phyloP scores from a whole-genome alignment of 2,329 filamentous ascomycete species.

The Fusarium sp. region DNA sequence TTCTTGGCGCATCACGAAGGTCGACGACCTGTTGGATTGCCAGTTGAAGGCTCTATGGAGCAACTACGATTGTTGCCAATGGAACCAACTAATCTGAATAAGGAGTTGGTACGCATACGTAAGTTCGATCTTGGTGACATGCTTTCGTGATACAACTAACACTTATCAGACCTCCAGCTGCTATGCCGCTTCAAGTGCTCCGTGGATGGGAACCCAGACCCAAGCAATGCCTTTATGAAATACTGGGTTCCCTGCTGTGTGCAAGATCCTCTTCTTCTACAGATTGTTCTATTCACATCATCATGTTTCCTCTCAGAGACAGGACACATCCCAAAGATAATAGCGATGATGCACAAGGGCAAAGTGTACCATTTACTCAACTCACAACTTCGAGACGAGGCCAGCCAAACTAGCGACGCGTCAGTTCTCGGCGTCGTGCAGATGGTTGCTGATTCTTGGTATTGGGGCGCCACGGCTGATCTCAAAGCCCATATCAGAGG shows the following conservation, averaged over 20 bases:
- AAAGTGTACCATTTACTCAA: constrained; percentile 57
- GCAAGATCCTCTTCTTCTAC: constrained; percentile 58
- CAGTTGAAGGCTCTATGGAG: constrained; percentile 45
- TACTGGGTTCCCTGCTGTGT: constrained; percentile 58
- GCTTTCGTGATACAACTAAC: background rate
- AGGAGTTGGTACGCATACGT: constrained; percentile 59
- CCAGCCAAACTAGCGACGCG: constrained; percentile 53
- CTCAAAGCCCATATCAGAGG: constrained; percentile 57
- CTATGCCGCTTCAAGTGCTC: constrained; percentile 60
- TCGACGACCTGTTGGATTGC: constrained; percentile 31
- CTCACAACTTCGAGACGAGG: constrained; percentile 52
- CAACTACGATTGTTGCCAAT: constrained; percentile 54
- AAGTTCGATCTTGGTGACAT: constrained; percentile 27
- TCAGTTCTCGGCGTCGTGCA: constrained; percentile 58
- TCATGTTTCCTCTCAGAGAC: constrained; percentile 61
- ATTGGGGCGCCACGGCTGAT: constrained; percentile 58
- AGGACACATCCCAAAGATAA: constrained; percentile 54
- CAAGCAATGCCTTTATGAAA: constrained; percentile 56
- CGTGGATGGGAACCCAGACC: constrained; percentile 57
- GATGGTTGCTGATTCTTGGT: constrained; percentile 62
- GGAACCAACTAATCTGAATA: constrained; percentile 53
- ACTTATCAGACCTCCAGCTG: constrained; percentile 55
- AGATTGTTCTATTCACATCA: constrained; percentile 59
- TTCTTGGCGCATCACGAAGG: constrained; percentile 11
- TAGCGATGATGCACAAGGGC: constrained; percentile 54